Evolutionary conservation across 2,329 filamentous ascomycete genomes (phyloP), one percentile per base, ranked within the genome.

Genomic region (Ambrosiella xylebori): DNA sequence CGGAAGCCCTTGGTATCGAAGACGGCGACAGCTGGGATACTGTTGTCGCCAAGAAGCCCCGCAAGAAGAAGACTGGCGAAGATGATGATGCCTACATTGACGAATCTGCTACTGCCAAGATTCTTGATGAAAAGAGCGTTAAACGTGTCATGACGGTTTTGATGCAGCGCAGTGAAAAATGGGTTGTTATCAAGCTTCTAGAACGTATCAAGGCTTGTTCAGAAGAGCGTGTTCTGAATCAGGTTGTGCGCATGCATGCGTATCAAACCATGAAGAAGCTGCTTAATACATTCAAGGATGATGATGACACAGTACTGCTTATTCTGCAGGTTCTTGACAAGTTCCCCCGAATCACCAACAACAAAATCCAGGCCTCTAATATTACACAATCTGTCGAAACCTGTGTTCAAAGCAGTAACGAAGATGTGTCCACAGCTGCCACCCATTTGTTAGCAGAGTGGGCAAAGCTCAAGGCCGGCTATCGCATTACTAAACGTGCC

Each of bases 81-180:
- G 88, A 95, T 62, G 91, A 96, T 65, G 89, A 95, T 67, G 91
- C 95, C 67, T 91, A 96, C 66, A 97, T 97, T 67, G 85, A 96
- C 69, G 93, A 89, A 70, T 90, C 88, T 68, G 78, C 94, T 61
- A 81, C 91, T 68, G 83, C 86, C 56, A 86, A 83, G 66, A 82
- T 79, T 53, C 78, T 96, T 61, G 83, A 88, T 63, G 87, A 93
- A 65, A 81, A 85, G 60, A 88, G 86, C 62, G 88, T 94, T 61
- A 88, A 85, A 65, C 95, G 94, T 71, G 88, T 96, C 69, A 95
- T 96, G 88, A 90, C 91, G 27, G 85, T 89, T 57, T 80, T 98
- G 60, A 90, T 95, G 82, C 91, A 96, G 69, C 95, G 88, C 76
- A 95, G 95, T 71, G 93, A 98, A 76, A 96, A 96, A 71, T 98